Evolutionary conservation across 805 yeast species (phyloP).

Genomic region (Cephaloascus albidus): DNA sequence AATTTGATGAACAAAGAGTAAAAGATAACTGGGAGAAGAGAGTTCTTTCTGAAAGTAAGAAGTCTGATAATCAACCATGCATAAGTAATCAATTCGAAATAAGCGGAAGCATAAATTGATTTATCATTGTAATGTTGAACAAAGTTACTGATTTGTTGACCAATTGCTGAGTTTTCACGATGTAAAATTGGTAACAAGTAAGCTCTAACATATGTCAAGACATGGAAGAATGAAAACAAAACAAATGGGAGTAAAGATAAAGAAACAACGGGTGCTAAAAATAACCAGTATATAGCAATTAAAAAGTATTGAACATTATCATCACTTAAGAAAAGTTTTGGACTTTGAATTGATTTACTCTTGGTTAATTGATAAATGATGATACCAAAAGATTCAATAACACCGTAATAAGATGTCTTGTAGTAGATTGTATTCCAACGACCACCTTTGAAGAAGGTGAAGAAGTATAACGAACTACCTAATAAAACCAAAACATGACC

Average conservation of each 20-base stretch:
- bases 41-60: constrained; percentile 49
- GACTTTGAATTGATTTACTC: neutral
- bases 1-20: constrained; percentile 62
- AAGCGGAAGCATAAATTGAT: constrained; percentile 52
- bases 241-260: constrained; percentile 66
- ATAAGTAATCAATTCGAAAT: constrained; percentile 39
- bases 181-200: constrained; percentile 58
- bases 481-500: constrained; percentile 44
- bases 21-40: constrained; percentile 47
- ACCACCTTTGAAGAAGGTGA: constrained; percentile 19
- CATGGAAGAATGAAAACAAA: constrained; percentile 76
- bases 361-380: constrained; percentile 49
- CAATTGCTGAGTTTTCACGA: constrained; percentile 13
- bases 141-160: constrained; percentile 26
- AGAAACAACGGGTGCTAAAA: constrained; percentile 48
- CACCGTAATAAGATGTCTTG: constrained; percentile 51
- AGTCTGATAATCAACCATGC: constrained; percentile 38
- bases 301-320: constrained; percentile 69
- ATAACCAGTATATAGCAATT: constrained; percentile 43
- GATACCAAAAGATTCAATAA: constrained; percentile 66
- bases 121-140: constrained; percentile 47
- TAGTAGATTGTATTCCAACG: constrained; percentile 34
- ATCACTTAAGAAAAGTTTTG: constrained; percentile 18
- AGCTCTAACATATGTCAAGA: constrained; percentile 58
- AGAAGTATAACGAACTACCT: constrained; percentile 26